Conservation (phyloP, 2,329 filamentous ascomycete genomes). For the Ophiocordyceps unilateralis region DNA sequence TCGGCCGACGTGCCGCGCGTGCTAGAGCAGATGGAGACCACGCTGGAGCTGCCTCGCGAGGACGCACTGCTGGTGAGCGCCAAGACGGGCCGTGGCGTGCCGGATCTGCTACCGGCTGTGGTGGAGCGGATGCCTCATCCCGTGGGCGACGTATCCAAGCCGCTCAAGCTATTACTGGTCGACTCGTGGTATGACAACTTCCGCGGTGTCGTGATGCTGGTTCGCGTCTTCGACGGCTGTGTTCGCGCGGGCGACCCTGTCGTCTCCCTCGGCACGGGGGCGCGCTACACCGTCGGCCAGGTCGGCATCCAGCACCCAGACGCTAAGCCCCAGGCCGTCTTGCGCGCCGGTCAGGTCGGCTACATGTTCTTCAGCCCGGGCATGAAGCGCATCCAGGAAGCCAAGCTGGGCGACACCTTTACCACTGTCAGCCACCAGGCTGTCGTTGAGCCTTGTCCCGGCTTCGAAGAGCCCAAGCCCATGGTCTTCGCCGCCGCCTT, state of each 20-base stretch:
- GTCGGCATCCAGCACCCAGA: conserved; percentile 93
- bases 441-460: conserved; percentile 63
- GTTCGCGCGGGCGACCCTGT: conserved; percentile 71
- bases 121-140: conserved; percentile 74
- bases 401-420: conserved; percentile 90
- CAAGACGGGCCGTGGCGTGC: conserved; percentile 83
- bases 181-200: conserved; percentile 99
- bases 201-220: conserved; percentile 78
- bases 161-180: conserved; percentile 71
- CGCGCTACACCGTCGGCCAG: conserved; percentile 86
- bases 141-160: conserved; percentile 51
- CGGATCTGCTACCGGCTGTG: conserved; percentile 65
- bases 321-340: conserved; percentile 59
- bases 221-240: conserved; percentile 78
- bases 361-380: conserved; percentile 96
- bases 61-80: conserved; percentile 63
- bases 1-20: conserved; percentile 78
- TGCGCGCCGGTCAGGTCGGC: conserved; percentile 86
- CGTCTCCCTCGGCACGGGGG: conserved; percentile 72
- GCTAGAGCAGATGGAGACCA: conserved; percentile 67
- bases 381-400: conserved; percentile 93
- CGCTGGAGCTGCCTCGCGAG: conserved; percentile 72
- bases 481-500: conserved; percentile 99
- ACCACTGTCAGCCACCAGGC: conserved; percentile 66
- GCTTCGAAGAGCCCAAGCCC: conserved; percentile 91